Percentiles rank a stretch among this genome's conserved stretches.
phyloP scores from a whole-genome alignment of 2,329 filamentous ascomycete species.

The Alternaria gansuensis region DNA sequence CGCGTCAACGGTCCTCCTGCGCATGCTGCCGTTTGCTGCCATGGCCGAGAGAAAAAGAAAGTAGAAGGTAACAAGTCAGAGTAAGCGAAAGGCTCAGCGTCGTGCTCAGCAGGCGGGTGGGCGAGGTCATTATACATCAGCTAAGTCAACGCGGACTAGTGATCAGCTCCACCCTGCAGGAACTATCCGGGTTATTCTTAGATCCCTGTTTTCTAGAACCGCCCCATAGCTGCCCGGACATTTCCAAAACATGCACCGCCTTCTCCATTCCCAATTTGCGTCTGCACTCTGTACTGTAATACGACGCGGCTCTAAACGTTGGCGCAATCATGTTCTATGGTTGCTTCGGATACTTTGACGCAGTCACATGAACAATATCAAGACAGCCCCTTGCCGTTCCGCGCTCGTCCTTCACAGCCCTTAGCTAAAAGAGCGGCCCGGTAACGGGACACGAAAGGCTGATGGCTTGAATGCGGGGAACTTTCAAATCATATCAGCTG shows the following conservation, averaged over 20 bases:
- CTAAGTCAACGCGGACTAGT: slow-evolving; percentile 23
- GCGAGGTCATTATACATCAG: slow-evolving; percentile 26
- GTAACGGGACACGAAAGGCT: neutral
- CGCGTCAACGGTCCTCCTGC: slow-evolving; percentile 32
- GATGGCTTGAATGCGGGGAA: slow-evolving; percentile 2
- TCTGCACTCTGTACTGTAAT: neutral
- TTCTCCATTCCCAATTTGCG: slow-evolving; percentile 11
- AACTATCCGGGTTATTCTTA: slow-evolving; percentile 20
- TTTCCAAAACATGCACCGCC: slow-evolving; percentile 22
- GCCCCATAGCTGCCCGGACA: slow-evolving; percentile 25
- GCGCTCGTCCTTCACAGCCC: neutral
- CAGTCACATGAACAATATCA: slow-evolving; percentile 21
- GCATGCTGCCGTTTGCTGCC: slow-evolving; percentile 40
- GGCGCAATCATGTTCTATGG: slow-evolving; percentile 1
- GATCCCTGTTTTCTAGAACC: slow-evolving; percentile 26
- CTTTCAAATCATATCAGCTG: neutral
- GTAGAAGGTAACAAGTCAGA: neutral
- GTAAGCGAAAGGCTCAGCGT: slow-evolving; percentile 7
- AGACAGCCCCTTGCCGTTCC: slow-evolving; percentile 11
- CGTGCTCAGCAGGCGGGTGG: slow-evolving; percentile 15
- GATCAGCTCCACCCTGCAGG: slow-evolving; percentile 29
- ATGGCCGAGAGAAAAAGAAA: slow-evolving; percentile 23
- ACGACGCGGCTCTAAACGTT: neutral
- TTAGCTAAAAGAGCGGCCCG: slow-evolving; percentile 2
- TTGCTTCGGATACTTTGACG: neutral